A percentile compares a stretch with the other conserved stretches of the same genome.
phyloP scores from a whole-genome alignment of 805 yeast genomes.

The Sungouiella thailandica region DNA sequence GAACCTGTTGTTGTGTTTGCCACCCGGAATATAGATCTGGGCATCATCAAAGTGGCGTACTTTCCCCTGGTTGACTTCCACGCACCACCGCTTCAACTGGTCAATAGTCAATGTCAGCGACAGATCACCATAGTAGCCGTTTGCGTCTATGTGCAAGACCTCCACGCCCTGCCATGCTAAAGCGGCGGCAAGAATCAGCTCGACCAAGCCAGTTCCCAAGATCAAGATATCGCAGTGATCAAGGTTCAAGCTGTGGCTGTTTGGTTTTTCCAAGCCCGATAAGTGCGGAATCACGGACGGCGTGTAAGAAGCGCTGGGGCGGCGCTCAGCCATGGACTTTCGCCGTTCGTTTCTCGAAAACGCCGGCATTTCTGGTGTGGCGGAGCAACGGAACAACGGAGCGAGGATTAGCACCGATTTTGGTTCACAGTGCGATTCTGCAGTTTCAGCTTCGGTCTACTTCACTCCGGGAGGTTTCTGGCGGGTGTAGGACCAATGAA shows the following conservation, averaged over 20 bases:
- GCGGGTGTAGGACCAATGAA: too few species aligned
- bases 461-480: too few species aligned
- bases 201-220: conserved; percentile 88
- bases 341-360: conserved; percentile 40
- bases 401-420: too few species aligned
- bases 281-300: conserved; percentile 59
- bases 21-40: conserved; percentile 68
- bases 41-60: conserved; percentile 60
- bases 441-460: too few species aligned
- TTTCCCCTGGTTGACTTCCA: conserved; percentile 51
- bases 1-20: conserved; percentile 44
- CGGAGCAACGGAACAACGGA: too few species aligned
- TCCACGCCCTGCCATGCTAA: conserved; percentile 98
- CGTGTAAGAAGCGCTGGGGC: conserved; percentile 46
- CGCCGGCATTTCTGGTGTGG: conserved; percentile 16
- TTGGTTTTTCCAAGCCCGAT: conserved; percentile 75
- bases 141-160: conserved; percentile 84
- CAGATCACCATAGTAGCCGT: conserved; percentile 84
- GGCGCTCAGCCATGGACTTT: conserved; percentile 64
- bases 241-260: conserved; percentile 58
- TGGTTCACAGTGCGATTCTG: too few species aligned
- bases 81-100: conserved; percentile 80
- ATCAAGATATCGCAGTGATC: conserved; percentile 77
- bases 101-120: conserved; percentile 83
- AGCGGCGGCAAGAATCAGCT: conserved; percentile 87